Evolutionary conservation across 2,329 filamentous ascomycete genomes (phyloP), one percentile per base, ranked within the genome.

Genomic region (Cladosporium austrohemisphaericum): DNA sequence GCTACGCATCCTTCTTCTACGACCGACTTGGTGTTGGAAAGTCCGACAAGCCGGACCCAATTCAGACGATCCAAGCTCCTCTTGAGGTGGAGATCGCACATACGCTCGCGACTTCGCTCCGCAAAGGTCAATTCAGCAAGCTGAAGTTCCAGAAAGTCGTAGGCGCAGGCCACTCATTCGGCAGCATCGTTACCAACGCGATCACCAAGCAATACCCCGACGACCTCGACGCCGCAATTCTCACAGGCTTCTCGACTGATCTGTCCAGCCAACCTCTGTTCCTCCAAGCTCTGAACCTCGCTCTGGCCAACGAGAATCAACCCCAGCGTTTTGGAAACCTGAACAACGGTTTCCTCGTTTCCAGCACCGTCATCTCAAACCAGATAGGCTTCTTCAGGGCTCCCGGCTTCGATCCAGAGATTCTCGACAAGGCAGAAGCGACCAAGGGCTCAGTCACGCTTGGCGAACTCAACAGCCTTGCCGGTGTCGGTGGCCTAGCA

Each of bases 1-100:
- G 65, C 49, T 70, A 69, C 55, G 65, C 67, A 3, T 70, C 68
- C 2, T 66, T 73, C 59, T 65, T 63, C 47, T 72, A 71, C 59
- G 70, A 73, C 55, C 68, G 71, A 41, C 64, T 73, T 8, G 70
- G 69, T 23, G 60, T 62, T 1, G 70, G 69, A 2, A 51, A 50
- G 7, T 71, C 68, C 19, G 59, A 62, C 36, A 67, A 68, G 41
- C 65, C 68, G 5, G 69, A 72, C 49, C 62, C 67, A 9, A 57
- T 68, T 37, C 59, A 68, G 32, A 58, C 62, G 36, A 66, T 72
- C 20, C 69, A 73, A 55, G 60, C 60, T 6, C 57, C 63, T 16
- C 47, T 70, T 19, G 64, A 73, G 49, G 58, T 68, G 49, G 66
- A 65, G 19, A 63, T 72, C 43, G 59, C 60, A 4, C 65, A 70